Evolutionary conservation across 1,284 basidiomycete species (phyloP).

Genomic region (Crucibulum cyathiforme): DNA sequence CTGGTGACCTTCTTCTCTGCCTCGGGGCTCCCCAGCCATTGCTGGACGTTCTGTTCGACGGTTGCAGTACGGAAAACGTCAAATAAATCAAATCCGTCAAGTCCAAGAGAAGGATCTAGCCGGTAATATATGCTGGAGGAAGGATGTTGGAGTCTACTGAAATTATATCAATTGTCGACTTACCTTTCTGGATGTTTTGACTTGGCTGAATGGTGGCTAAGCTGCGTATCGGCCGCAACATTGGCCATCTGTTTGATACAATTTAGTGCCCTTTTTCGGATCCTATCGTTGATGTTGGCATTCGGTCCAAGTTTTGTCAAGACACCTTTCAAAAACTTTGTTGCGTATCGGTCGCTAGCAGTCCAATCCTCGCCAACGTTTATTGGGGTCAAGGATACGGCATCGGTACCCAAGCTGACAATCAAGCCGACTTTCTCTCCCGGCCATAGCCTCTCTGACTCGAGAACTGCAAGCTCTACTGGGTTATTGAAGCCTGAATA

Average conservation of each 20-base stretch:
- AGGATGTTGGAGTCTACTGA: neutral
- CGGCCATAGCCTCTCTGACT: slow-evolving; percentile 17
- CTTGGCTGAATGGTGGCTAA: slow-evolving; percentile 9
- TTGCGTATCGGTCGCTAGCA: slow-evolving; percentile 12
- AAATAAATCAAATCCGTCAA: slow-evolving; percentile 14
- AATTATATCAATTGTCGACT: neutral
- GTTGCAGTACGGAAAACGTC: slow-evolving; percentile 9
- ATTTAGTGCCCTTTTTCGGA: slow-evolving; percentile 7
- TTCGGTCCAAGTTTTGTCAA: slow-evolving; percentile 6
- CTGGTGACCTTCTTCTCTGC: neutral
- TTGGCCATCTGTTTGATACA: slow-evolving; percentile 17
- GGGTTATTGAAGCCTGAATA: slow-evolving; percentile 31
- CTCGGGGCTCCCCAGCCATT: neutral
- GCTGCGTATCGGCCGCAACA: slow-evolving; percentile 17
- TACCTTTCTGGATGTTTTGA: slow-evolving; percentile 2
- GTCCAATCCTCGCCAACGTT: slow-evolving; percentile 14
- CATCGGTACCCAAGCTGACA: slow-evolving; percentile 22
- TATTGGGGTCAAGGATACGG: slow-evolving; percentile 12
- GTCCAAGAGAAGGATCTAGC: slow-evolving; percentile 19
- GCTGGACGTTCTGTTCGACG: neutral
- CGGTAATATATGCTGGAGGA: slow-evolving; percentile 16
- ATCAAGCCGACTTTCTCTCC: slow-evolving; percentile 10
- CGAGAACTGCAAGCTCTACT: slow-evolving; percentile 11
- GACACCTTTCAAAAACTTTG: slow-evolving; percentile 11
- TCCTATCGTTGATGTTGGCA: neutral